phyloP scores from a whole-genome alignment of 805 yeast genomes.

The Pichia exigua region DNA sequence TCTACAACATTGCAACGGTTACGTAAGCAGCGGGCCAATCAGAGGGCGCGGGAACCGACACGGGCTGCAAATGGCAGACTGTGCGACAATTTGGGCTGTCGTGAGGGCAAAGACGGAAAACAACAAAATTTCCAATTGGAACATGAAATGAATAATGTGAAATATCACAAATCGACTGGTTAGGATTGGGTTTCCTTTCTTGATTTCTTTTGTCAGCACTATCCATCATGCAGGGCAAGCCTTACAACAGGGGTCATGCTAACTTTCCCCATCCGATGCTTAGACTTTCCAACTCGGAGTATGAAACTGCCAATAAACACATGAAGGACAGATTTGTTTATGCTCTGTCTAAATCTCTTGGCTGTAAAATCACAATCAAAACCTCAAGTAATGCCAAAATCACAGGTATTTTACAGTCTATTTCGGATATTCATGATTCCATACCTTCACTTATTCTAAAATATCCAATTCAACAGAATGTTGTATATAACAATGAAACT shows the following conservation, averaged over 20 bases:
- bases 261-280: not conserved
- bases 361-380: slow-evolving; percentile 50
- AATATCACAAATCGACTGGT: too few species aligned
- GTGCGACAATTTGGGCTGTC: not conserved
- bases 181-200: too few species aligned
- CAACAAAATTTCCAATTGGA: not conserved
- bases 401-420: slow-evolving; percentile 50
- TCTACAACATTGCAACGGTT: not conserved
- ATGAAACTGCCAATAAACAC: slow-evolving; percentile 24
- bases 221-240: not conserved
- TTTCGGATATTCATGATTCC: slow-evolving; percentile 34
- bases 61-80: slow-evolving; percentile 7
- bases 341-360: slow-evolving; percentile 51
- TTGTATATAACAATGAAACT: slow-evolving; percentile 28
- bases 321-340: slow-evolving; percentile 51
- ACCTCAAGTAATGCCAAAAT: slow-evolving; percentile 39
- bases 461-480: slow-evolving; percentile 37
- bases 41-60: not conserved
- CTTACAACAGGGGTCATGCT: not conserved
- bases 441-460: slow-evolving; percentile 46
- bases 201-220: not conserved
- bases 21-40: not conserved
- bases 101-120: not conserved
- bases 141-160: too few species aligned
- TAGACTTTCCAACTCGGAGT: slow-evolving; percentile 13